phyloP scores from a whole-genome alignment of 2,329 filamentous ascomycete genomes.

The Colletotrichum agaves region DNA sequence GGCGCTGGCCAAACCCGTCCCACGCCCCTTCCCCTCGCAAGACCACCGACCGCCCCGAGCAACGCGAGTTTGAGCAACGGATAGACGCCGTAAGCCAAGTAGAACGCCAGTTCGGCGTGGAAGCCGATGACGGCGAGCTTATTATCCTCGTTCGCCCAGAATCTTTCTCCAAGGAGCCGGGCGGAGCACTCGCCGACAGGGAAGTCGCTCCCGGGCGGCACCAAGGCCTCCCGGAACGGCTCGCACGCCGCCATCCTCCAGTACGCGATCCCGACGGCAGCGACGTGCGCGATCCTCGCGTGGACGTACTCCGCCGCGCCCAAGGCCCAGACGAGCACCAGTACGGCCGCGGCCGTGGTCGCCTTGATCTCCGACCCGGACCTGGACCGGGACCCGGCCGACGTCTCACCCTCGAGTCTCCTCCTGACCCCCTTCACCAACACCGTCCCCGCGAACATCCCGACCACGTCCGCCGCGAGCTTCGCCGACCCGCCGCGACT shows the following conservation, averaged over 20 bases:
- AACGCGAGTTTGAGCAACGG: slow-evolving; percentile 10
- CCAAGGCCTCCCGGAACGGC: slow-evolving; percentile 1
- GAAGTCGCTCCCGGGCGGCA: neutral
- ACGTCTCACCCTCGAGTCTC: neutral
- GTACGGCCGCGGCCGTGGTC: slow-evolving; percentile 1
- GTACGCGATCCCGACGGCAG: slow-evolving; percentile 44
- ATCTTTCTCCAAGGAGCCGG: neutral
- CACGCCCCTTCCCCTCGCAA: neutral
- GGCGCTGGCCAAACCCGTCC: neutral
- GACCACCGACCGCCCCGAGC: neutral
- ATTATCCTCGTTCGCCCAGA: neutral
- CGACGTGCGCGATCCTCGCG: slow-evolving; percentile 42
- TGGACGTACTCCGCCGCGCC: slow-evolving; percentile 46
- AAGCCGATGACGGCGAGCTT: neutral
- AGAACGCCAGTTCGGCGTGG: slow-evolving; percentile 17
- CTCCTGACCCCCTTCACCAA: neutral
- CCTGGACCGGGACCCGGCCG: too few species aligned
- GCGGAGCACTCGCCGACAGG: too few species aligned
- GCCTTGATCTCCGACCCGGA: neutral
- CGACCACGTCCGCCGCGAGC: neutral
- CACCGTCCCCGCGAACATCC: slow-evolving; percentile 17
- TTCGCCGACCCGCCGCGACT: neutral
- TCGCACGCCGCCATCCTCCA: slow-evolving; percentile 34
- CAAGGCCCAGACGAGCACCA: slow-evolving; percentile 43
- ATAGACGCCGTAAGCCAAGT: neutral